A percentile compares a stretch with the other conserved stretches of the same genome.
These are phyloP conservation scores for Bipolaris bicolor DNA, from an alignment of 2,329 filamentous ascomycete genomes.

Conservation along the genomic window DNA sequence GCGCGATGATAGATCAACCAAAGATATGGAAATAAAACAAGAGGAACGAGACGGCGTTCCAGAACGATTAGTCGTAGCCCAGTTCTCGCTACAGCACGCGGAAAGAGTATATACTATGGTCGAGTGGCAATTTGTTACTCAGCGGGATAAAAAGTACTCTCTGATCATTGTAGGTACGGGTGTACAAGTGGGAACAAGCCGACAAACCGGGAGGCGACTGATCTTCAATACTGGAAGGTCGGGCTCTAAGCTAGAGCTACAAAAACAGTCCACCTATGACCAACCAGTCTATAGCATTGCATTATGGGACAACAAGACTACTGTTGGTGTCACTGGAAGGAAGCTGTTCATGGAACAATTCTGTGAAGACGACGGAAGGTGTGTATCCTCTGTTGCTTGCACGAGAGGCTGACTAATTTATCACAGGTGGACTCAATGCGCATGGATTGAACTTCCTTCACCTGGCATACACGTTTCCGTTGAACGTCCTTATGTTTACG, in stretches of 20 bases:
- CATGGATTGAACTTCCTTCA: slow-evolving; percentile 54
- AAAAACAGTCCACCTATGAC: slow-evolving; percentile 46
- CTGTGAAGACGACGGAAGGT: slow-evolving; percentile 28
- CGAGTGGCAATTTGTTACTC: slow-evolving; percentile 68
- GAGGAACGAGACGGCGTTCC: slow-evolving; percentile 19
- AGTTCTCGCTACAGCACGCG: slow-evolving; percentile 62
- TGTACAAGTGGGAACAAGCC: slow-evolving; percentile 21
- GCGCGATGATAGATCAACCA: slow-evolving; percentile 24
- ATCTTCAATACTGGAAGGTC: slow-evolving; percentile 37
- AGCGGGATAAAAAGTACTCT: slow-evolving; percentile 62
- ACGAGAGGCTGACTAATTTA: background rate
- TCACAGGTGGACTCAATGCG: slow-evolving; percentile 50
- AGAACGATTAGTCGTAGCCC: slow-evolving; percentile 53
- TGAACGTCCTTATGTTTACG: slow-evolving; percentile 55
- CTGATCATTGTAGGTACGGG: slow-evolving; percentile 67
- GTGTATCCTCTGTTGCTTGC: slow-evolving; percentile 1
- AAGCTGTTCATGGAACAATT: slow-evolving; percentile 40
- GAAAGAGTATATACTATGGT: slow-evolving; percentile 66
- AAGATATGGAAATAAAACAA: slow-evolving; percentile 31
- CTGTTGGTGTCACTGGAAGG: slow-evolving; percentile 37
- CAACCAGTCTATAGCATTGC: slow-evolving; percentile 43
- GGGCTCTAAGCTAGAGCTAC: slow-evolving; percentile 59
- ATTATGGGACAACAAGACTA: slow-evolving; percentile 31
- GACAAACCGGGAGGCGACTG: slow-evolving; percentile 37
- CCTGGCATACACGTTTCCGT: slow-evolving; percentile 59